Percentiles rank a stretch among this genome's conserved stretches.
Evolutionary conservation across 2,329 filamentous ascomycete genomes (phyloP).

Genomic region (Hymenoscyphus occultus): DNA sequence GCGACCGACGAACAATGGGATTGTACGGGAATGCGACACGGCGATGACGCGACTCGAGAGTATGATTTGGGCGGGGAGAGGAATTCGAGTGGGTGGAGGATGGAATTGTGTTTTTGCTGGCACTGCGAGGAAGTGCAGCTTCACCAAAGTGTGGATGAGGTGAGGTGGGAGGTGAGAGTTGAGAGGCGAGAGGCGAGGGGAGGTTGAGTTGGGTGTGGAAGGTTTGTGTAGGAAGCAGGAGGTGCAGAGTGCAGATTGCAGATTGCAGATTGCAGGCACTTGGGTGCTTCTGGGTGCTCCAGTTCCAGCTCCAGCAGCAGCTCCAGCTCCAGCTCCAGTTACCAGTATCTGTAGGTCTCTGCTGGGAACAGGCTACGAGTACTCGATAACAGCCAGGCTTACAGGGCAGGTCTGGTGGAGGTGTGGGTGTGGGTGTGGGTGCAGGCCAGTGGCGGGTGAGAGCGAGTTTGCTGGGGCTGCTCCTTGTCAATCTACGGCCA

Average conservation of each 20-base stretch:
- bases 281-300: too few species aligned
- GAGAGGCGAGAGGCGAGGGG: neutral
- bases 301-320: too few species aligned
- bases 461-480: too few species aligned
- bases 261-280: too few species aligned
- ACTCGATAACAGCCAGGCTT: too few species aligned
- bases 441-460: too few species aligned
- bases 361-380: too few species aligned
- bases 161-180: neutral
- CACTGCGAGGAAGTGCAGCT: neutral
- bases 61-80: neutral
- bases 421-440: too few species aligned
- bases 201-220: neutral
- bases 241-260: constrained; percentile 1
- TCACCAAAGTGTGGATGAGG: neutral
- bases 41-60: neutral
- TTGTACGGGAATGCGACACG: neutral
- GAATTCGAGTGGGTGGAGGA: neutral
- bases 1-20: constrained; percentile 1
- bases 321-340: too few species aligned
- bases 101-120: neutral
- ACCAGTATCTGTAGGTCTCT: too few species aligned
- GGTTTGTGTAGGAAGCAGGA: constrained; percentile 2
- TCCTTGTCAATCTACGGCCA: too few species aligned
- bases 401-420: too few species aligned